Base-by-base conservation (phyloP, 805 yeast species). In the Monosporozyma unispora region DNA sequence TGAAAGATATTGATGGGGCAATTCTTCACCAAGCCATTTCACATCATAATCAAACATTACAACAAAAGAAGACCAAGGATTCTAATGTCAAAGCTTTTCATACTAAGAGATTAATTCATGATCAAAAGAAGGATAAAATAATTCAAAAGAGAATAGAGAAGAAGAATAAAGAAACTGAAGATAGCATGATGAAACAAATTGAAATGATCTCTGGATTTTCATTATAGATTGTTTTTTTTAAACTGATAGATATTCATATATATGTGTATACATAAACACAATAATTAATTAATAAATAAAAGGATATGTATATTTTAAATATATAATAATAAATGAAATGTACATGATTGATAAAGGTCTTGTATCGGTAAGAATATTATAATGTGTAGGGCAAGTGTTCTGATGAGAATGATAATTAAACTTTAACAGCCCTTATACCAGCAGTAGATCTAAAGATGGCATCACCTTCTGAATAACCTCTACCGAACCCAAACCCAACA, bases 391-490 rank as follows among this genome's bases (percentile, higher is more conserved):
- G 27, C 7, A 37, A 41, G 21, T 14, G 45, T 19, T n/a, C n/a
- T n/a, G n/a, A n/a, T n/a, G n/a, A 42, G 2, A 28, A 2, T 11
- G 4, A 4, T 6, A 14, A 25, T 67, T 69, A 85, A 52, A 87
- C 87, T 63, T 80, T 81, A 51, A 82, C 80, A 47, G 81, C 73
- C 76, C 95, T 82, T 54, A 83, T 67, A 50, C 95, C 95, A 54
- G 84, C 87, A 50, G 76, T 73, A 12, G 87, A 78, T 73, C 97
- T 84, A 79, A 93, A 91, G 50, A 90, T 85, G 53, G 97, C 95
- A 65, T 93, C 98, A 53, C 98, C 99, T 74, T 93, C 99, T 53
- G 98, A 82, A 71, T 89, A 93, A 48, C 96, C 96, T 75, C 96
- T 84, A 57, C 99, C 99, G 54, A 90, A 78, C 57, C 99, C 99